A percentile compares a stretch with the other conserved stretches of the same genome.
phyloP scores from a whole-genome alignment of 2,329 filamentous ascomycete genomes.

The Leptosphaerulina australis region DNA sequence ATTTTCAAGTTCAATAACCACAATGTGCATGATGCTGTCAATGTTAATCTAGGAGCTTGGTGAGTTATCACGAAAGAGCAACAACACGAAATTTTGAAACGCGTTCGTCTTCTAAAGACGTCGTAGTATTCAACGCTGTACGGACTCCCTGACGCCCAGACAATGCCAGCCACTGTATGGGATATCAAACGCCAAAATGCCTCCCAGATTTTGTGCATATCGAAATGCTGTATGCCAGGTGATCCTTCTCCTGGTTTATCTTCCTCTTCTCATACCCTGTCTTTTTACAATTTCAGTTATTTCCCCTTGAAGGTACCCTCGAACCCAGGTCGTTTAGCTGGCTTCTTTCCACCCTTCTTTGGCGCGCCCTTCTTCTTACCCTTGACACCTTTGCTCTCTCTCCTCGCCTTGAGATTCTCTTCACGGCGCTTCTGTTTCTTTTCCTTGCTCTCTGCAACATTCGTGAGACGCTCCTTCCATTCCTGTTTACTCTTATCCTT shows the following conservation, averaged over 20 bases:
- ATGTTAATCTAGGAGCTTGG: no score
- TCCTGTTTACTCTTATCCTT: conserved; percentile 93
- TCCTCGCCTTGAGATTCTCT: conserved; percentile 68
- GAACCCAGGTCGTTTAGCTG: conserved; percentile 61
- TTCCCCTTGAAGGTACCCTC: conserved; percentile 69
- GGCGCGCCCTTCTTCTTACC: conserved; percentile 53
- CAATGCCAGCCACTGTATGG: conserved; percentile 34
- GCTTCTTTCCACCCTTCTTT: conserved; percentile 59
- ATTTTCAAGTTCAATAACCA: conserved; percentile 11
- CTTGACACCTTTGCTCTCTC: conserved; percentile 81
- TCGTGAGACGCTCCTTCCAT: conserved; percentile 63
- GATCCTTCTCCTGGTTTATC: neutral
- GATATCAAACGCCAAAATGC: conserved; percentile 41
- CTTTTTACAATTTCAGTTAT: conserved; percentile 14
- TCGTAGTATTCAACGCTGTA: conserved; percentile 33
- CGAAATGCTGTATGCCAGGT: conserved; percentile 4
- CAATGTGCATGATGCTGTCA: no score
- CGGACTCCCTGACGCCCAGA: conserved; percentile 34
- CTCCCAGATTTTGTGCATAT: conserved; percentile 25
- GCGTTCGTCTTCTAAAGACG: conserved; percentile 16
- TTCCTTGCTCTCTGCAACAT: conserved; percentile 55
- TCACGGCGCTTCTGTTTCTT: conserved; percentile 58
- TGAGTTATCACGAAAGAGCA: no score
- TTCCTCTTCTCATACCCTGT: neutral
- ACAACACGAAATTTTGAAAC: neutral